A percentile compares a stretch with the other conserved stretches of the same genome.
Conservation (phyloP, 1,284 basidiomycete species). For the Tilletiaria anomala region DNA sequence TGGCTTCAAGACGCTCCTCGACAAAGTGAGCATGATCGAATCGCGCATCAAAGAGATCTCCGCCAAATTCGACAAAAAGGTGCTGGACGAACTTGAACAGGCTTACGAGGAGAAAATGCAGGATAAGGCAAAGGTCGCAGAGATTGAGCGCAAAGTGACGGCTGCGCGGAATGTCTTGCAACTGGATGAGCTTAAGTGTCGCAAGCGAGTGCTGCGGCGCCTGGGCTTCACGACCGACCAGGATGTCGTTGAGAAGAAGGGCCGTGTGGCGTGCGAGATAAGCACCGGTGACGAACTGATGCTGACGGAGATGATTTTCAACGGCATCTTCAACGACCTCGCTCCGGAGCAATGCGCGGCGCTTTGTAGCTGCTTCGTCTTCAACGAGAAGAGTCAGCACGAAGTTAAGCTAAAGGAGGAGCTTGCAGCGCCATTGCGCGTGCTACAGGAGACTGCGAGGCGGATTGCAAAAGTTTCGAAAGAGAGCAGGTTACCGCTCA, state of each 20-base stretch:
- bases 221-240: slow-evolving; percentile 74
- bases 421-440: slow-evolving; percentile 72
- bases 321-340: slow-evolving; percentile 82
- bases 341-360: slow-evolving; percentile 84
- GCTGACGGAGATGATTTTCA: slow-evolving; percentile 92
- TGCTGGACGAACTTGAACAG: slow-evolving; percentile 61
- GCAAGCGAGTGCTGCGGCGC: slow-evolving; percentile 83
- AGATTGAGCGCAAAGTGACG: slow-evolving; percentile 68
- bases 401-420: slow-evolving; percentile 76
- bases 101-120: slow-evolving; percentile 64
- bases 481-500: slow-evolving; percentile 72
- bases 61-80: too few relatives aligned
- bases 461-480: slow-evolving; percentile 90
- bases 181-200: slow-evolving; percentile 87
- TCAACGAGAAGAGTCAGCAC: slow-evolving; percentile 91
- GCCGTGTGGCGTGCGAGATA: slow-evolving; percentile 95
- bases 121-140: slow-evolving; percentile 57
- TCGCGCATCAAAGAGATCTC: slow-evolving; percentile 13
- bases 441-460: slow-evolving; percentile 87
- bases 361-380: slow-evolving; percentile 87
- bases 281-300: slow-evolving; percentile 91
- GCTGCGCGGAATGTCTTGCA: slow-evolving; percentile 84
- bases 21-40: slow-evolving; percentile 27
- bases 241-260: slow-evolving; percentile 96
- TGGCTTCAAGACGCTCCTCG: slow-evolving; percentile 62